Conservation (phyloP, 2,329 filamentous ascomycete species). For the Calcarisporium arbuscula region DNA sequence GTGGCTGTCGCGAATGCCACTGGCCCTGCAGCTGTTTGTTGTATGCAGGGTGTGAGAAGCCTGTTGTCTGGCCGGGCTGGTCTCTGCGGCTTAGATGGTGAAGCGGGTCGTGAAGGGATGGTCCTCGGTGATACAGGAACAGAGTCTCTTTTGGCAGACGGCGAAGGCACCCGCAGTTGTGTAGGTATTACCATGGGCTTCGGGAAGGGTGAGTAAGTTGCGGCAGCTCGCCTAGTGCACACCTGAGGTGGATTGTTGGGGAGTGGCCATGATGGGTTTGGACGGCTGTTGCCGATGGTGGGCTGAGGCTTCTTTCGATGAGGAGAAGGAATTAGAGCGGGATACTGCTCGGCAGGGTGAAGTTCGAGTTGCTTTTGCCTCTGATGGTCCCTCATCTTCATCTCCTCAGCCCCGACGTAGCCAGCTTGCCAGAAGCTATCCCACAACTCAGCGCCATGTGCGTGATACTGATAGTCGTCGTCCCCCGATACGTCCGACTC, state of each 20-base stretch:
- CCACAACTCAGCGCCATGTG: constrained; percentile 41
- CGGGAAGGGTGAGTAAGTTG: constrained; percentile 37
- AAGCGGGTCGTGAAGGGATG: neutral
- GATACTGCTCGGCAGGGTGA: constrained; percentile 22
- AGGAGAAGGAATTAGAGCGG: constrained; percentile 24
- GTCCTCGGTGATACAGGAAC: neutral
- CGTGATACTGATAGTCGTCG: constrained; percentile 43
- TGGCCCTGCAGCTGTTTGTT: constrained; percentile 6
- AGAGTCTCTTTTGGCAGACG: constrained; percentile 4
- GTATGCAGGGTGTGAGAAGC: constrained; percentile 16
- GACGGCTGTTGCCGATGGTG: constrained; percentile 18
- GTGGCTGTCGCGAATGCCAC: constrained; percentile 1
- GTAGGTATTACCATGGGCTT: constrained; percentile 28
- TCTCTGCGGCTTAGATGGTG: constrained; percentile 17
- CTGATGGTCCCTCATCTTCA: constrained; percentile 9
- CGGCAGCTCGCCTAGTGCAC: constrained; percentile 10
- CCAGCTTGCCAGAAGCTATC: constrained; percentile 40
- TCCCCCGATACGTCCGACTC: constrained; percentile 46
- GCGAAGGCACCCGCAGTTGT: constrained; percentile 1
- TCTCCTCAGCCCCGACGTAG: constrained; percentile 3
- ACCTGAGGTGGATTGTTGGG: constrained; percentile 13
- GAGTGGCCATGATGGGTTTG: constrained; percentile 20
- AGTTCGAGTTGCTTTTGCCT: constrained; percentile 9
- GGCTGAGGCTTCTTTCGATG: constrained; percentile 14
- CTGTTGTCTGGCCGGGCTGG: constrained; percentile 22